phyloP scores from a whole-genome alignment of 2,329 filamentous ascomycete genomes.

The Chrysosporium queenslandicum region DNA sequence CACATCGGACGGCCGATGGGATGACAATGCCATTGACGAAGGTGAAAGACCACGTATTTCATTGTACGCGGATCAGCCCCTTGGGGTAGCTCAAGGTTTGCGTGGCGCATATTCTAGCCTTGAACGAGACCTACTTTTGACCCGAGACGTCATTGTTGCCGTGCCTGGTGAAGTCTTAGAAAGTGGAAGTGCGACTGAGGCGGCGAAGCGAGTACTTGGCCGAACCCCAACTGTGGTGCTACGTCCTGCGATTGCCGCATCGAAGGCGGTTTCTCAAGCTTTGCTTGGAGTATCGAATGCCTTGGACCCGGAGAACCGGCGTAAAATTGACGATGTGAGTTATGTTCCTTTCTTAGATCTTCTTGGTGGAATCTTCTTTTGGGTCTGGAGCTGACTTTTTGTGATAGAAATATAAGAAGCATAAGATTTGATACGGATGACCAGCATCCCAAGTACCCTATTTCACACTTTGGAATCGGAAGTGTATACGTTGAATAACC shows the following conservation, averaged over 20 bases:
- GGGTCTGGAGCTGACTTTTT: neutral
- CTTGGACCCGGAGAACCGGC: slow-evolving; percentile 70
- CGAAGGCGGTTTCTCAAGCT: slow-evolving; percentile 78
- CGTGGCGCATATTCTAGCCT: slow-evolving; percentile 73
- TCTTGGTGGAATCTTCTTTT: neutral
- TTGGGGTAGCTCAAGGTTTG: slow-evolving; percentile 77
- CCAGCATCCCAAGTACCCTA: neutral
- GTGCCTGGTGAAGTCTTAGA: slow-evolving; percentile 88
- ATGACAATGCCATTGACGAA: slow-evolving; percentile 54
- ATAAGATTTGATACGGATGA: slow-evolving; percentile 14
- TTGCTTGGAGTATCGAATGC: slow-evolving; percentile 87
- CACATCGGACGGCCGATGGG: slow-evolving; percentile 41
- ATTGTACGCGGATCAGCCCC: slow-evolving; percentile 86
- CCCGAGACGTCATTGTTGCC: slow-evolving; percentile 84
- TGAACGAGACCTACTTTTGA: slow-evolving; percentile 74
- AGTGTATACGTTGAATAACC: neutral
- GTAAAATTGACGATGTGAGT: slow-evolving; percentile 82
- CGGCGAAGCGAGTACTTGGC: slow-evolving; percentile 65
- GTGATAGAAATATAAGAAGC: slow-evolving; percentile 38
- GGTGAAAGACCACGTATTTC: slow-evolving; percentile 65
- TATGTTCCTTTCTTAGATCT: neutral
- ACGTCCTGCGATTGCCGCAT: slow-evolving; percentile 79
- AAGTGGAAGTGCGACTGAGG: slow-evolving; percentile 67
- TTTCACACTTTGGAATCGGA: neutral
- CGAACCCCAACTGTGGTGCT: slow-evolving; percentile 90